Evolutionary conservation across 495 filamentous ascomycete genomes (phyloP).

Genomic region (Hypoxylon lenormandii): DNA sequence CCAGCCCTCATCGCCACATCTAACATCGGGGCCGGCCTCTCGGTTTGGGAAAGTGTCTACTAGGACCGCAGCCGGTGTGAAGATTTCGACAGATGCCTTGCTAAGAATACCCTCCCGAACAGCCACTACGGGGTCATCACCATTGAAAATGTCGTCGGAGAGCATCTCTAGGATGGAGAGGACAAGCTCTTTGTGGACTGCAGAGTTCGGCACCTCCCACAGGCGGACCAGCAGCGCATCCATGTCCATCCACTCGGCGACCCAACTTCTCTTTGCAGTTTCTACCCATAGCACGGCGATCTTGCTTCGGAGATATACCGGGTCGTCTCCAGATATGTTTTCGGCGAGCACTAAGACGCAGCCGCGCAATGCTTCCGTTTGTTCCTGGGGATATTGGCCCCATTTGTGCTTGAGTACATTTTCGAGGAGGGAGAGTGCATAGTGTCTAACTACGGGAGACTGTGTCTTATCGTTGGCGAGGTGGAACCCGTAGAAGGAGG

Average conservation of each 20-base stretch:
- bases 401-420: conserved; percentile 86
- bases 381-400: conserved; percentile 72
- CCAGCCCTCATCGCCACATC: conserved; percentile 88
- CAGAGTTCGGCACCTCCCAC: conserved; percentile 73
- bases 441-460: conserved; percentile 86
- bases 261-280: conserved; percentile 92
- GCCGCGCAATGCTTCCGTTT: conserved; percentile 71
- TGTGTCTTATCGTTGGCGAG: conserved; percentile 79
- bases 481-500: conserved; percentile 85
- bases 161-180: conserved; percentile 88
- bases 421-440: conserved; percentile 89
- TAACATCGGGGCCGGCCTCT: conserved; percentile 68
- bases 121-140: conserved; percentile 85
- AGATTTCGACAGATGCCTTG: conserved; percentile 89
- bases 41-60: conserved; percentile 77
- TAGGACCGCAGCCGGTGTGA: conserved; percentile 81
- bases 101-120: conserved; percentile 84
- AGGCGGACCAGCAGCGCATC: conserved; percentile 82
- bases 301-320: conserved; percentile 88
- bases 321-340: conserved; percentile 76
- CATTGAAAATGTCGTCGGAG: conserved; percentile 92
- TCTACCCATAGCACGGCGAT: conserved; percentile 96
- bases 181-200: conserved; percentile 82
- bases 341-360: conserved; percentile 85
- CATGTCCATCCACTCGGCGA: conserved; percentile 91